These are phyloP conservation scores for Gossypium australe DNA, from an alignment of 345 rosid genomes.

Conservation along the genomic window DNA sequence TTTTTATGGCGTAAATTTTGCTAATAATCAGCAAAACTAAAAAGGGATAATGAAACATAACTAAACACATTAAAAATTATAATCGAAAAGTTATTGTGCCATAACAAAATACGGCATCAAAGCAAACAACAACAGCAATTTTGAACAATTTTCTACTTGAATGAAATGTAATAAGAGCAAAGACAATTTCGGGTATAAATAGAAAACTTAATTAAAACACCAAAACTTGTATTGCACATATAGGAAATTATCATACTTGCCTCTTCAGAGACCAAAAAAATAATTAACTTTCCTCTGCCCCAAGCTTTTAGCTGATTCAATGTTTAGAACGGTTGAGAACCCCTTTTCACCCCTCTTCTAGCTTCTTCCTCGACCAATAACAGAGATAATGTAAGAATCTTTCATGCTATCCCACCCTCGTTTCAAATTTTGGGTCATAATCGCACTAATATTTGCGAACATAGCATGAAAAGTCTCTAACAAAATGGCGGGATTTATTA, in stretches of 20 bases:
- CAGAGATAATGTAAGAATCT: constrained; percentile 3
- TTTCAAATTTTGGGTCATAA: constrained; percentile 5
- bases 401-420: constrained; percentile 5
- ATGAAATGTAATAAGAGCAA: background rate
- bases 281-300: constrained; percentile 12
- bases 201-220: constrained; percentile 5
- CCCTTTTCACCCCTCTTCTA: background rate
- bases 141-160: constrained; percentile 10
- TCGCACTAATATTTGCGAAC: constrained; percentile 25
- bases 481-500: constrained; percentile 14
- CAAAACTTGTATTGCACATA: constrained; percentile 8
- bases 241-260: constrained; percentile 1
- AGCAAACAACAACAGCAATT: background rate
- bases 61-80: constrained; percentile 13
- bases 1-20: too few relatives aligned
- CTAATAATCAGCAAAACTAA: too few relatives aligned
- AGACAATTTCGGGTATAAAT: background rate
- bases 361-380: constrained; percentile 8
- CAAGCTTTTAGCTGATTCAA: background rate
- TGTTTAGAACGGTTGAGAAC: constrained; percentile 6
- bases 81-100: constrained; percentile 15
- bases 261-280: constrained; percentile 8
- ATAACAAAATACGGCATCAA: constrained; percentile 25
- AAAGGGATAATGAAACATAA: background rate
- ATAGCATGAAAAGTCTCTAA: constrained; percentile 5